Base-by-base conservation (phyloP, 441 rosid genomes). In the Adansonia madagascariensis region DNA sequence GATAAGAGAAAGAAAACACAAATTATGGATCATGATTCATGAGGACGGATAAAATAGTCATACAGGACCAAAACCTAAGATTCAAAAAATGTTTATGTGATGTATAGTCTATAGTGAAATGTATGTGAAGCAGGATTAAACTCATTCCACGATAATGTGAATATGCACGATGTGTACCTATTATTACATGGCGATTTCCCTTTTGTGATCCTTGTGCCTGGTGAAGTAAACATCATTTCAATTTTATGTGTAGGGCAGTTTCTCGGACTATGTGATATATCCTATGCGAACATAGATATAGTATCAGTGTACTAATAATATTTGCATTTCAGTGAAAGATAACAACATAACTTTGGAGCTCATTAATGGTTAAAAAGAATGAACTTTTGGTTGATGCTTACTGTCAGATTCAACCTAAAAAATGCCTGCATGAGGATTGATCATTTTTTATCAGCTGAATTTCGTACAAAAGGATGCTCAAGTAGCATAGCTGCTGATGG, bases 391-490 rank as follows among this genome's bases (percentile, higher is more conserved):
- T 60, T 24, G 60, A 67, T 71, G 68, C 87, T 84, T 79, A 77
- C 90, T 80, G 6, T 39, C n/a, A 46, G 71, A 43, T 76, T 82
- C 31, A 55, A 43, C 60, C 77, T 41, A 57, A 87, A 77, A 76
- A 53, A 73, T 27, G 75, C 73, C 63, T 46, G 82, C 46, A 57
- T 20, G 75, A 70, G n/a, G 64, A 74, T 44, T 9, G 69, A 53
- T 18, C 60, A 22, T 59, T 77, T 84, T 71, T 73, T 83, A 80
- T 87, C 85, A 24, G 65, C 64, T 61, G 86, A 83, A 80, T 78
- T 83, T 67, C 73, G 82, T 39, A 89, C 75, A 72, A 91, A 91
- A 70, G 92, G 84, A 80, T 91, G 92, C 70, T 85, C 86, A 14
- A 91, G 91, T 66, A 89, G 80, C 78, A 0, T 11, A 43, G 8